These are phyloP conservation scores for Cicer cuneatum DNA, from an alignment of 306 rosid species.

Conservation along the genomic window DNA sequence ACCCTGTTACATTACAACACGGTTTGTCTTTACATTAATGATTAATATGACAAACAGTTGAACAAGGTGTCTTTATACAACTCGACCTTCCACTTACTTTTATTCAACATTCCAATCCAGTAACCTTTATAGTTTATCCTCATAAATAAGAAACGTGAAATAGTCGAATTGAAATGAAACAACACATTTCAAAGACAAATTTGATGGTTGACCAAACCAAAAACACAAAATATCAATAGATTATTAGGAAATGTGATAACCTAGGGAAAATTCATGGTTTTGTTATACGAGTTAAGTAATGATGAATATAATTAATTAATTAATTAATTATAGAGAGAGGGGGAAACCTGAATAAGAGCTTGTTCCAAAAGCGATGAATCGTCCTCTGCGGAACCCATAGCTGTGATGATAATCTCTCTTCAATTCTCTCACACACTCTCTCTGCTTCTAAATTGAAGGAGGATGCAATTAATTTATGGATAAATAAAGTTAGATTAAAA, in stretches of 20 bases:
- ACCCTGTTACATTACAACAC: not conserved
- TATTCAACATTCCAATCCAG: not conserved
- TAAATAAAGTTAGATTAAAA: not conserved
- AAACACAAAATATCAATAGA: not conserved
- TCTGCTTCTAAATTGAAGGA: not conserved
- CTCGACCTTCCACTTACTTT: not conserved
- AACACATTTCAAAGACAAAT: not conserved
- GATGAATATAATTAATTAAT: too few relatives aligned
- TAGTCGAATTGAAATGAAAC: too few relatives aligned
- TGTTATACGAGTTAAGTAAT: not conserved
- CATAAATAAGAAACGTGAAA: not conserved
- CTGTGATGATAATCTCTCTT: not conserved
- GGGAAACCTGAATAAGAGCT: conserved; percentile 54
- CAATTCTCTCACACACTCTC: not conserved
- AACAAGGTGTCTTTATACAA: not conserved
- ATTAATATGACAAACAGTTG: not conserved
- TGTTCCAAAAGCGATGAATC: conserved; percentile 47
- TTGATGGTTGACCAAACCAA: conserved; percentile 20
- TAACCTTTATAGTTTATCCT: not conserved
- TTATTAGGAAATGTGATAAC: not conserved
- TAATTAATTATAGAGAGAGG: not conserved
- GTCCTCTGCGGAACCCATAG: conserved; percentile 55
- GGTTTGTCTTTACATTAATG: not conserved
- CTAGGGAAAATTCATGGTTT: not conserved
- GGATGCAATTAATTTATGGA: conserved; percentile 6